These are phyloP conservation scores for Thozetella sp. DNA, from an alignment of 495 filamentous ascomycete genomes.

Conservation along the genomic window DNA sequence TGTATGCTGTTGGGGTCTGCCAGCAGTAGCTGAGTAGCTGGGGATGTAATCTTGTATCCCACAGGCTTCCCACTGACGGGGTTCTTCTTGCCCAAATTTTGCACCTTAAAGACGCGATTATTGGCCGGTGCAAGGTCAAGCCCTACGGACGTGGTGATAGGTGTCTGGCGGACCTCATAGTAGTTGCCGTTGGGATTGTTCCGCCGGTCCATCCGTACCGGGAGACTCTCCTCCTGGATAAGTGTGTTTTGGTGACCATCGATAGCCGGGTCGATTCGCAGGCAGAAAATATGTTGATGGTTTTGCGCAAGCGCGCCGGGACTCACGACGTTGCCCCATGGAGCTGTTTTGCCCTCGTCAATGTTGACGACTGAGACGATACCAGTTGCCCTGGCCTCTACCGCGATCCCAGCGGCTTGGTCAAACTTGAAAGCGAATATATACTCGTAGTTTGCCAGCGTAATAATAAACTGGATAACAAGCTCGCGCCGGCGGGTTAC, in stretches of 20 bases:
- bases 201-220: conserved; percentile 42
- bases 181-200: conserved; percentile 78
- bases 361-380: conserved; percentile 78
- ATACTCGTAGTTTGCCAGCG: conserved; percentile 74
- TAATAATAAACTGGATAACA: conserved; percentile 71
- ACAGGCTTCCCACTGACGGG: conserved; percentile 71
- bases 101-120: conserved; percentile 78
- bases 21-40: conserved; percentile 73
- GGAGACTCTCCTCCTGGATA: conserved; percentile 64
- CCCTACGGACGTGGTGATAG: conserved; percentile 60
- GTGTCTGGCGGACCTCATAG: conserved; percentile 65
- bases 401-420: conserved; percentile 73
- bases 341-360: conserved; percentile 68
- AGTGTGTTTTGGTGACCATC: conserved; percentile 43
- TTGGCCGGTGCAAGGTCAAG: conserved; percentile 60
- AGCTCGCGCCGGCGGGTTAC: conserved; percentile 64
- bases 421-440: conserved; percentile 82
- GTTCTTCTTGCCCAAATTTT: conserved; percentile 67
- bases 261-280: conserved; percentile 79
- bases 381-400: conserved; percentile 77
- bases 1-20: conserved; percentile 62
- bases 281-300: conserved; percentile 87
- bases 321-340: conserved; percentile 74
- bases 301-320: conserved; percentile 68
- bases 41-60: conserved; percentile 70